Evolutionary conservation across 2,329 filamentous ascomycete genomes (phyloP).

Genomic region (Sporothrix sp.): DNA sequence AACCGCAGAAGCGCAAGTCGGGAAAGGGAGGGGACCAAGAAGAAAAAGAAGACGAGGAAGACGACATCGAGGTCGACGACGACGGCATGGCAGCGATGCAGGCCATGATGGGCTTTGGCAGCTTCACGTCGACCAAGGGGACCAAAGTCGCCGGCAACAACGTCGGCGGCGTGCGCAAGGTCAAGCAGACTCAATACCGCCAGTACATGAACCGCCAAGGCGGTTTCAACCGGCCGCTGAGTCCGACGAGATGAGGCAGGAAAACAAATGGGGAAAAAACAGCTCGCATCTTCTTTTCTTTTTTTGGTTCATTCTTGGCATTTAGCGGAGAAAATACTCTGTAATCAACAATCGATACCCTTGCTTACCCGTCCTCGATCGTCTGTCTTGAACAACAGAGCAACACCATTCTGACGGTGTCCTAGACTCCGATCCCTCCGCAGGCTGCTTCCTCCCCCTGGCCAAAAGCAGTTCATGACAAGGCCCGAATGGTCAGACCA

Average conservation of each 20-base stretch:
- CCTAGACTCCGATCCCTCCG: too few relatives aligned
- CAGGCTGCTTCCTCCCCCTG: neutral
- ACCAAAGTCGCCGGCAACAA: constrained; percentile 85
- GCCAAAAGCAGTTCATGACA: constrained; percentile 8
- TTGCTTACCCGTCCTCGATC: neutral
- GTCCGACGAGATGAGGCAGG: constrained; percentile 35
- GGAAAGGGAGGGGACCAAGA: neutral
- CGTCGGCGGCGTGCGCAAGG: constrained; percentile 71
- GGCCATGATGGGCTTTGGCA: constrained; percentile 81
- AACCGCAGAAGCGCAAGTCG: neutral
- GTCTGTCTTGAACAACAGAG: neutral
- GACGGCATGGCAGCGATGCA: constrained; percentile 65
- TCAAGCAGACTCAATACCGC: constrained; percentile 88
- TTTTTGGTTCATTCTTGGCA: neutral
- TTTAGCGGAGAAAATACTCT: neutral
- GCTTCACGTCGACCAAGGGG: constrained; percentile 78
- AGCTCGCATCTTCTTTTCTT: neutral
- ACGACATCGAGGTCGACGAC: constrained; percentile 48
- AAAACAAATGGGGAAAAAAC: neutral
- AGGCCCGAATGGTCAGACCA: constrained; percentile 18
- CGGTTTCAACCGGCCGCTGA: constrained; percentile 72
- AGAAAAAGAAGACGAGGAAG: constrained; percentile 34
- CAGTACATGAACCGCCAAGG: constrained; percentile 92
- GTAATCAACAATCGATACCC: constrained; percentile 2
- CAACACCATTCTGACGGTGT: too few relatives aligned